A percentile compares a stretch with the other conserved stretches of the same genome.
phyloP scores from a whole-genome alignment of 768 basidiomycete genomes.

The Tricholoma sp. region DNA sequence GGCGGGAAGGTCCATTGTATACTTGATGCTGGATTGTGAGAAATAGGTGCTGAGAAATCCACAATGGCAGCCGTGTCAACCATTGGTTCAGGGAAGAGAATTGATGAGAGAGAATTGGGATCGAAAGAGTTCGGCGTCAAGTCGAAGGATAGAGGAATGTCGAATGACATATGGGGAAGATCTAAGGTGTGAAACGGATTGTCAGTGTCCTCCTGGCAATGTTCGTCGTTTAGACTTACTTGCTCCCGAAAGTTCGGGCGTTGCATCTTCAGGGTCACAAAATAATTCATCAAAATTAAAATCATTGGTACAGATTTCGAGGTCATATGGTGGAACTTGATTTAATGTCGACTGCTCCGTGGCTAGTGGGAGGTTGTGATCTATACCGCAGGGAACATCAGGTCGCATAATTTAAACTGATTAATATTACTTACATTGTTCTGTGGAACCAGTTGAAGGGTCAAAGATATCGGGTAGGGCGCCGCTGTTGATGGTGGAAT shows the following conservation, averaged over 20 bases:
- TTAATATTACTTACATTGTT: background rate
- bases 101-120: background rate
- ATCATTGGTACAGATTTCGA: constrained; percentile 1
- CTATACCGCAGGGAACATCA: background rate
- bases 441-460: background rate
- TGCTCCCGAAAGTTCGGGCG: background rate
- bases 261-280: background rate
- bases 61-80: background rate
- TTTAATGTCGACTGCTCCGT: background rate
- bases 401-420: background rate
- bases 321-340: background rate
- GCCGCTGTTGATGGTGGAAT: constrained; percentile 12
- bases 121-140: background rate
- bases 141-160: background rate
- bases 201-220: background rate
- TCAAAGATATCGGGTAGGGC: background rate
- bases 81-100: background rate
- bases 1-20: background rate
- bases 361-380: background rate
- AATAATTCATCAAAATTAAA: constrained; percentile 3
- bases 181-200: background rate
- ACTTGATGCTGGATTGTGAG: background rate
- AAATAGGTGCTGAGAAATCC: background rate
- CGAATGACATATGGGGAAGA: background rate
- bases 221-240: background rate